A percentile compares a stretch with the other conserved stretches of the same genome.
Conservation (phyloP, 1,284 basidiomycete genomes). For the Meripilus lineatus region DNA sequence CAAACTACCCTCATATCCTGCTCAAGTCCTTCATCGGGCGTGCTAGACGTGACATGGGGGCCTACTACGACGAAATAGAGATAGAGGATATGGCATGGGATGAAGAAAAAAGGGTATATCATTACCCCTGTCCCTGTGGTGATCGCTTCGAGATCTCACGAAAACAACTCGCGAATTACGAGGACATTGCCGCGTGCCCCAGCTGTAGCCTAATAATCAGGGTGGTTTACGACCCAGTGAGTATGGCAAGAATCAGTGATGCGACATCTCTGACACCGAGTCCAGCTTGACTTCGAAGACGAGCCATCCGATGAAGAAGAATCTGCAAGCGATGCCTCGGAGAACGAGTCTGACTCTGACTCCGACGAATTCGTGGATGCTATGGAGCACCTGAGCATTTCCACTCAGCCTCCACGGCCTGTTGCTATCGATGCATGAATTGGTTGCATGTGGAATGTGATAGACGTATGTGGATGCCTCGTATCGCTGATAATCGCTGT, state of each 20-base stretch:
- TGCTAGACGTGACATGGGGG: slow-evolving; percentile 47
- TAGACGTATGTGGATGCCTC: too few species aligned
- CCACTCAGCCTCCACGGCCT: slow-evolving; percentile 24
- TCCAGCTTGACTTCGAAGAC: slow-evolving; percentile 70
- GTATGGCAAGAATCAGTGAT: slow-evolving; percentile 27
- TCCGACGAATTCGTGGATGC: slow-evolving; percentile 58
- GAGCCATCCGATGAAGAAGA: slow-evolving; percentile 47
- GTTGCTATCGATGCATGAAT: slow-evolving; percentile 17
- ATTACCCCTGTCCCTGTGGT: slow-evolving; percentile 98
- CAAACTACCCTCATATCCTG: not conserved
- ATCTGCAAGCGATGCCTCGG: slow-evolving; percentile 12
- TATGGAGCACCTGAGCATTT: slow-evolving; percentile 54
- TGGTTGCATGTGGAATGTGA: too few species aligned
- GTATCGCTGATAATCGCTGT: too few species aligned
- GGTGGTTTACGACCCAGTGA: slow-evolving; percentile 92
- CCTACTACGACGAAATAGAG: slow-evolving; percentile 90
- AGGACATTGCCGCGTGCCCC: slow-evolving; percentile 97
- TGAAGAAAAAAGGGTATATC: slow-evolving; percentile 75
- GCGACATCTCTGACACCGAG: not conserved
- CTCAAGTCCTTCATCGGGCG: not conserved
- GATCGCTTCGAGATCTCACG: slow-evolving; percentile 97
- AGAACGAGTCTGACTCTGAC: slow-evolving; percentile 34
- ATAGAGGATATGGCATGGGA: slow-evolving; percentile 98
- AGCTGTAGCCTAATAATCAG: slow-evolving; percentile 93
- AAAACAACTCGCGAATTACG: slow-evolving; percentile 82